phyloP scores from a whole-genome alignment of 345 rosid species.

The Melaleuca alternifolia region DNA sequence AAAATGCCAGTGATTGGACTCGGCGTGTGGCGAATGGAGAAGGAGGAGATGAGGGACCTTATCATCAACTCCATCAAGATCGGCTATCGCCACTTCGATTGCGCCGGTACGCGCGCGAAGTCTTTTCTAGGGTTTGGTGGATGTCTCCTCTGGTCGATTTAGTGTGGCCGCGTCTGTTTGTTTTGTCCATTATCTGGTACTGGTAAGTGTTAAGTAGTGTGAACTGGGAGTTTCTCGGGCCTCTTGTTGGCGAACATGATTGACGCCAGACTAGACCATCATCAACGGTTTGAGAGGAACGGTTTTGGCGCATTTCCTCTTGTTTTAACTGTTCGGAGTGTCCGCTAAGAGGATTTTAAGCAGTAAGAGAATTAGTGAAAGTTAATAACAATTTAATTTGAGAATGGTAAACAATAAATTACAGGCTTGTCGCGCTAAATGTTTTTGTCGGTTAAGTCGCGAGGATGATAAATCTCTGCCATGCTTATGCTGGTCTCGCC shows the following conservation, averaged over 20 bases:
- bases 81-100: conserved; percentile 91
- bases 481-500: neutral
- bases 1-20: conserved; percentile 71
- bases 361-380: neutral
- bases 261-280: neutral
- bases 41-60: conserved; percentile 50
- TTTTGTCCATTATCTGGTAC: too few species aligned
- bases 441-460: neutral
- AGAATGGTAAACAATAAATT: neutral
- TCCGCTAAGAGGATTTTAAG: neutral
- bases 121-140: neutral
- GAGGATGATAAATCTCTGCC: neutral
- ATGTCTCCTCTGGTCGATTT: neutral
- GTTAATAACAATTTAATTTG: neutral
- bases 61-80: conserved; percentile 60
- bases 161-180: neutral
- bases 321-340: neutral
- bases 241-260: neutral
- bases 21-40: conserved; percentile 91
- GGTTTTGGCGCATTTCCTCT: neutral
- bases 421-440: neutral
- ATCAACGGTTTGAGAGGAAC: neutral
- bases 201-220: neutral
- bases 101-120: conserved; percentile 43
- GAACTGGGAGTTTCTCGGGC: neutral